Evolutionary conservation across 1,139 yeast genomes (phyloP).

Genomic region (Yamadazyma oceani): DNA sequence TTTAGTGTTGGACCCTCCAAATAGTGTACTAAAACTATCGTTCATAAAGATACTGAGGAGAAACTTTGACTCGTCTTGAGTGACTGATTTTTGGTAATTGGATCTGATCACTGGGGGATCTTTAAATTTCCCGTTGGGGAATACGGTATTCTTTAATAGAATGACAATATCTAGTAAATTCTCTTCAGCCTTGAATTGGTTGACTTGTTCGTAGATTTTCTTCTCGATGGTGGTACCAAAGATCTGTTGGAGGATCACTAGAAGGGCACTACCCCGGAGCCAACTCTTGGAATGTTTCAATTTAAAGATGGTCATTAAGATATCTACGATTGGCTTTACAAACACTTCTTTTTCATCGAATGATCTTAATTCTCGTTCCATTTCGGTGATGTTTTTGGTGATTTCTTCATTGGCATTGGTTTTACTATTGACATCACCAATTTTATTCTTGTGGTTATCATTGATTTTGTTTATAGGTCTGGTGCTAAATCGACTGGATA

Average conservation of each 20-base stretch:
- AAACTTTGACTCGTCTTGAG: constrained; percentile 59
- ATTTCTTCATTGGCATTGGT: constrained; percentile 14
- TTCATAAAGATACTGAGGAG: constrained; percentile 57
- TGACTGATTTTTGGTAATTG: constrained; percentile 49
- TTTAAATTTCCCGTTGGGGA: constrained; percentile 64
- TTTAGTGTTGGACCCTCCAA: constrained; percentile 66
- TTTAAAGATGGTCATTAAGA: constrained; percentile 69
- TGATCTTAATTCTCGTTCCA: constrained; percentile 43
- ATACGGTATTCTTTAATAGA: constrained; percentile 48
- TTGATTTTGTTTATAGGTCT: constrained; percentile 50
- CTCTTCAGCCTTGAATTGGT: constrained; percentile 43
- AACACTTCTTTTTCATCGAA: constrained; percentile 44
- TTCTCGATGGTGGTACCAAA: constrained; percentile 88
- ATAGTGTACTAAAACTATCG: constrained; percentile 71
- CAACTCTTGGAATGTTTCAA: constrained; percentile 66
- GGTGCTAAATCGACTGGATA: constrained; percentile 26
- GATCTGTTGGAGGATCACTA: constrained; percentile 79
- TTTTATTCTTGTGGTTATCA: constrained; percentile 10
- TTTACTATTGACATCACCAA: neutral
- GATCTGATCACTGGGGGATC: constrained; percentile 48
- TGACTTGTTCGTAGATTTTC: constrained; percentile 48
- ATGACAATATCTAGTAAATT: constrained; percentile 47
- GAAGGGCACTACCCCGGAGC: constrained; percentile 82
- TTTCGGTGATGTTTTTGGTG: constrained; percentile 36
- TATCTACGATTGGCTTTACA: constrained; percentile 80